phyloP scores from a whole-genome alignment of 2,329 filamentous ascomycete genomes.

The Orbilia javanica region DNA sequence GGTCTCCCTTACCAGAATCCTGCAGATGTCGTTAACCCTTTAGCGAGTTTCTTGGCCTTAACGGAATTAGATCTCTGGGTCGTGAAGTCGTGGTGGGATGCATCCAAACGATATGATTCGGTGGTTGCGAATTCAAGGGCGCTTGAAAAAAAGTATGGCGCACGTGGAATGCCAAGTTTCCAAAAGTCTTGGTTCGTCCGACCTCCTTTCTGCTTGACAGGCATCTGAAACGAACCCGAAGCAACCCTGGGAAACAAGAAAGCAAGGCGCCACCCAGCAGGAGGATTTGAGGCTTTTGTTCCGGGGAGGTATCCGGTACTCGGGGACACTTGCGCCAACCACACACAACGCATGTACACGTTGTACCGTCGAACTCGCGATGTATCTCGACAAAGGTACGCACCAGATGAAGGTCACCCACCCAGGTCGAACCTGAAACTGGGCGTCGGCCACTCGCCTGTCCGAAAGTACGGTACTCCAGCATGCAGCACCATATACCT shows the following conservation, averaged over 20 bases:
- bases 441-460: neutral
- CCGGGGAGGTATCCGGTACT: neutral
- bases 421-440: conserved; percentile 1
- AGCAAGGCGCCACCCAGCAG: neutral
- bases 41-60: conserved; percentile 48
- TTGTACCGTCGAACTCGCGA: neutral
- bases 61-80: conserved; percentile 11
- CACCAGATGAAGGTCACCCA: neutral
- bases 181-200: conserved; percentile 37
- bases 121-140: conserved; percentile 33
- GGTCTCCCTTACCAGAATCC: conserved; percentile 1
- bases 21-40: conserved; percentile 13
- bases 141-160: conserved; percentile 33
- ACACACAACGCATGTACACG: conserved; percentile 11
- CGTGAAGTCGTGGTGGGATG: conserved; percentile 52
- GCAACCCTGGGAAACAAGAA: conserved; percentile 33
- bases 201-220: conserved; percentile 34
- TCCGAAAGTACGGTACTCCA: neutral
- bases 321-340: conserved; percentile 12
- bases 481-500: neutral
- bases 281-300: conserved; percentile 1
- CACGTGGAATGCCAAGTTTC: conserved; percentile 44
- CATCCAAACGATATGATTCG: conserved; percentile 47
- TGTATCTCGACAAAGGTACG: conserved; percentile 10
- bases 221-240: conserved; percentile 54